phyloP scores from a whole-genome alignment of 176 grass and related monocot genomes.

The Paspalum vaginatum region DNA sequence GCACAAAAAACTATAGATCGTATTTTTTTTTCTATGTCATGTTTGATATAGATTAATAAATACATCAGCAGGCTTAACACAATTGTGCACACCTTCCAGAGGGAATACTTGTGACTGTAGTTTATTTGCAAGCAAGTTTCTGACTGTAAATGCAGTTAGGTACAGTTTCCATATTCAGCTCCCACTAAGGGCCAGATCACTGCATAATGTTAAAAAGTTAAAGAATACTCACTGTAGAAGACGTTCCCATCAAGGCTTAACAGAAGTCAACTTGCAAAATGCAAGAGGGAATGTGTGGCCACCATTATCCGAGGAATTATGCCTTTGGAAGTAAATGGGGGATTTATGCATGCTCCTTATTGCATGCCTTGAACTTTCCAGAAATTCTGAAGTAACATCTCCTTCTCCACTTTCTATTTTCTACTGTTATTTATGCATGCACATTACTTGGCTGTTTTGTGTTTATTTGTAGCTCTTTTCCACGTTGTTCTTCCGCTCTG shows the following conservation, averaged over 20 bases:
- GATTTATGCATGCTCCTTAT: conserved; percentile 40
- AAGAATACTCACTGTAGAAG: conserved; percentile 41
- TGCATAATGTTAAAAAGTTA: conserved; percentile 33
- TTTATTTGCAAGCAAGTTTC: conserved; percentile 30
- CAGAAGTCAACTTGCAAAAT: conserved; percentile 57
- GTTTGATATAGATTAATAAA: conserved; percentile 26
- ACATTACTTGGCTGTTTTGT: not conserved
- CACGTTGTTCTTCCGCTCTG: conserved; percentile 19
- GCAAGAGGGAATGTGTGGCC: conserved; percentile 38
- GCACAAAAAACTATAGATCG: not conserved
- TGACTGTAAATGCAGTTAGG: conserved; percentile 43
- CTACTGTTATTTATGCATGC: conserved; percentile 1
- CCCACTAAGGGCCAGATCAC: conserved; percentile 44
- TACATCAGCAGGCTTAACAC: not conserved
- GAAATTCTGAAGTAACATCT: conserved; percentile 31
- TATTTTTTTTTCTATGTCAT: conserved; percentile 8
- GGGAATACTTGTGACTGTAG: conserved; percentile 10
- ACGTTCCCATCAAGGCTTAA: conserved; percentile 46
- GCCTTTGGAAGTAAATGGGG: conserved; percentile 32
- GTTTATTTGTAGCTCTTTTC: not conserved
- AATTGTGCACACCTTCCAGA: conserved; percentile 27
- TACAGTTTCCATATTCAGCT: conserved; percentile 42
- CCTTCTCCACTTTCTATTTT: conserved; percentile 9
- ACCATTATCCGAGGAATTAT: conserved; percentile 40
- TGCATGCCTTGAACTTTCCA: conserved; percentile 35